Conservation (phyloP, 345 rosid genomes). For the Pugionium cornutum region DNA sequence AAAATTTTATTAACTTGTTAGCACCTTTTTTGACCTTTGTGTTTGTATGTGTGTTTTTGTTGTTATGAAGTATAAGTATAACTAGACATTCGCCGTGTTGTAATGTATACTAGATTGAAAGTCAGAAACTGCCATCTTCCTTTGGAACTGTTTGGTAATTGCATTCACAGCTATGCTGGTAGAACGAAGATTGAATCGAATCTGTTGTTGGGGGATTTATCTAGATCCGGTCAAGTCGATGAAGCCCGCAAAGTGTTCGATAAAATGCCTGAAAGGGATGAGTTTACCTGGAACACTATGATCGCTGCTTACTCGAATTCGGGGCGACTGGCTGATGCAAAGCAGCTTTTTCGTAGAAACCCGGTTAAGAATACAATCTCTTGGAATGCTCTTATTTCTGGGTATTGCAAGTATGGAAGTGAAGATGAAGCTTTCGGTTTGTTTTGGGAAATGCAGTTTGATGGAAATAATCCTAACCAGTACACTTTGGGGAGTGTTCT, state of each 20-base stretch:
- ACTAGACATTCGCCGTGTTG: background rate
- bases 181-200: slow-evolving; percentile 50
- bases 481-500: slow-evolving; percentile 74
- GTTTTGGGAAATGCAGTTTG: slow-evolving; percentile 67
- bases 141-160: slow-evolving; percentile 20
- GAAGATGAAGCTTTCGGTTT: slow-evolving; percentile 60
- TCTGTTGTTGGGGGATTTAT: slow-evolving; percentile 43
- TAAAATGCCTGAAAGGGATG: slow-evolving; percentile 62
- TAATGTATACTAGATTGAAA: slow-evolving; percentile 41
- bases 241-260: slow-evolving; percentile 80
- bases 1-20: no score
- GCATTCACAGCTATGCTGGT: slow-evolving; percentile 28
- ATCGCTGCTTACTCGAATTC: slow-evolving; percentile 67
- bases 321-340: slow-evolving; percentile 66
- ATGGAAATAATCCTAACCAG: slow-evolving; percentile 58
- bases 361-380: slow-evolving; percentile 65
- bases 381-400: slow-evolving; percentile 84
- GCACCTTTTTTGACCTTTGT: no score
- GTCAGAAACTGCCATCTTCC: slow-evolving; percentile 21
- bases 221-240: slow-evolving; percentile 53
- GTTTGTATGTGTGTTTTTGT: no score
- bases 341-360: slow-evolving; percentile 45
- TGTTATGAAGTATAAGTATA: no score
- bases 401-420: slow-evolving; percentile 54
- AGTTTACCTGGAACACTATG: slow-evolving; percentile 86